phyloP scores from a whole-genome alignment of 179 eudicot species.

The Drosera spatulata region DNA sequence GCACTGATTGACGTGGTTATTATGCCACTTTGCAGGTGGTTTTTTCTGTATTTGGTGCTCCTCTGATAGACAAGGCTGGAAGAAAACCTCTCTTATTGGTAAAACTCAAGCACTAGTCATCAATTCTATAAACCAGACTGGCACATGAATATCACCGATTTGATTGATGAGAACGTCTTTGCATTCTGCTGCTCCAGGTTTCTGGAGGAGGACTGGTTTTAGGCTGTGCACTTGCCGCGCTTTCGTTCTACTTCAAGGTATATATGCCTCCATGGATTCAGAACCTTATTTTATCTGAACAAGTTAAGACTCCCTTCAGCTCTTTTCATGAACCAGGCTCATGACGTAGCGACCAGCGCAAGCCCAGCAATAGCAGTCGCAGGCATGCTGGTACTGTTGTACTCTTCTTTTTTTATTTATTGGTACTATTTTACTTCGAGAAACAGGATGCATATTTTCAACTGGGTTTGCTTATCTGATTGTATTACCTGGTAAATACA shows the following conservation, averaged over 20 bases:
- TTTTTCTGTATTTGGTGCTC: conserved; percentile 23
- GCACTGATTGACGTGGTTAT: no score
- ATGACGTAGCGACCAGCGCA: conserved; percentile 17
- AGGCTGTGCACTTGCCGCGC: conserved; percentile 24
- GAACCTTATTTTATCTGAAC: not conserved
- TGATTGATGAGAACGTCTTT: not conserved
- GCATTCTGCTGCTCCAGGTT: conserved; percentile 12
- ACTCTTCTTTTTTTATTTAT: no score
- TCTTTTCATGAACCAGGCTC: conserved; percentile 9
- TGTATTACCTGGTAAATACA: not conserved
- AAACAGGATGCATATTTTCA: not conserved
- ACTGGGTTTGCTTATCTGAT: no score
- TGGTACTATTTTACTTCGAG: conserved; percentile 14
- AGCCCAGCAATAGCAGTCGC: conserved; percentile 27
- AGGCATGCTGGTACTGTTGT: conserved; percentile 28
- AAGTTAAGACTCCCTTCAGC: not conserved
- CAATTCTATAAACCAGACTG: no score
- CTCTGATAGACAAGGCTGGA: conserved; percentile 38
- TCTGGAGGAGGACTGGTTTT: conserved; percentile 30
- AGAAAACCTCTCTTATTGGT: conserved; percentile 41
- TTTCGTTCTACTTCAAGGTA: conserved; percentile 38
- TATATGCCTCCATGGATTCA: not conserved
- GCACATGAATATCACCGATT: no score
- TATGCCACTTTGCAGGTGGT: conserved; percentile 15
- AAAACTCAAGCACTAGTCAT: not conserved